Evolutionary conservation across 1,139 yeast genomes (phyloP).

Genomic region (Pichia sp.): DNA sequence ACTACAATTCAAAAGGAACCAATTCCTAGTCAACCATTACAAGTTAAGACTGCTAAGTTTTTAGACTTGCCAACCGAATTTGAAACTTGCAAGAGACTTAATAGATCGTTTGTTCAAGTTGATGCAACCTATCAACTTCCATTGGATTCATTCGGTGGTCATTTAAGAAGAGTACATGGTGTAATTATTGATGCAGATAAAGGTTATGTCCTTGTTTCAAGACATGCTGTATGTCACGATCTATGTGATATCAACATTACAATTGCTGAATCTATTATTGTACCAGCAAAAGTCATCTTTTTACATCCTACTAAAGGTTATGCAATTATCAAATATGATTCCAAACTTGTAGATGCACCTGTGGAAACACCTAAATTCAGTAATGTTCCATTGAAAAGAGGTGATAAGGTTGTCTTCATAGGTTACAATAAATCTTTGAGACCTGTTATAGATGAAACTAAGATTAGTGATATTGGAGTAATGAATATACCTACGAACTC

Average conservation of each 20-base stretch:
- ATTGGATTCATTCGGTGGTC: slow-evolving; percentile 65
- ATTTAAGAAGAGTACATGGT: slow-evolving; percentile 63
- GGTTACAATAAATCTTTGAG: slow-evolving; percentile 73
- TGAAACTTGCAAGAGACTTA: slow-evolving; percentile 47
- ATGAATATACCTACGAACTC: slow-evolving; percentile 66
- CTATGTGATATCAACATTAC: slow-evolving; percentile 71
- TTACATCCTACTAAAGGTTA: slow-evolving; percentile 86
- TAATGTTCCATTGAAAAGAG: slow-evolving; percentile 54
- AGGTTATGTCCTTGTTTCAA: slow-evolving; percentile 75
- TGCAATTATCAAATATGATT: slow-evolving; percentile 79
- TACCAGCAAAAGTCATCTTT: slow-evolving; percentile 76
- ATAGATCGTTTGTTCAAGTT: slow-evolving; percentile 61
- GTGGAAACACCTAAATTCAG: slow-evolving; percentile 60
- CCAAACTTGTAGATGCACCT: slow-evolving; percentile 56
- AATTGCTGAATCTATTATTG: slow-evolving; percentile 77
- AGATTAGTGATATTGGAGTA: slow-evolving; percentile 69
- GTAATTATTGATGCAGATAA: slow-evolving; percentile 70
- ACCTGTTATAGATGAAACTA: slow-evolving; percentile 67
- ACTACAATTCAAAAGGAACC: slow-evolving; percentile 57
- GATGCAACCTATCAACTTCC: slow-evolving; percentile 59
- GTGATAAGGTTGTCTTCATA: slow-evolving; percentile 66
- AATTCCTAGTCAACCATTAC: slow-evolving; percentile 30
- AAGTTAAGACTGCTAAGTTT: slow-evolving; percentile 60
- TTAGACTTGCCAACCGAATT: slow-evolving; percentile 61
- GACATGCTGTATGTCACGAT: slow-evolving; percentile 79